Base-by-base conservation (phyloP, 2,329 filamentous ascomycete species). In the Ophiostoma piceae region DNA sequence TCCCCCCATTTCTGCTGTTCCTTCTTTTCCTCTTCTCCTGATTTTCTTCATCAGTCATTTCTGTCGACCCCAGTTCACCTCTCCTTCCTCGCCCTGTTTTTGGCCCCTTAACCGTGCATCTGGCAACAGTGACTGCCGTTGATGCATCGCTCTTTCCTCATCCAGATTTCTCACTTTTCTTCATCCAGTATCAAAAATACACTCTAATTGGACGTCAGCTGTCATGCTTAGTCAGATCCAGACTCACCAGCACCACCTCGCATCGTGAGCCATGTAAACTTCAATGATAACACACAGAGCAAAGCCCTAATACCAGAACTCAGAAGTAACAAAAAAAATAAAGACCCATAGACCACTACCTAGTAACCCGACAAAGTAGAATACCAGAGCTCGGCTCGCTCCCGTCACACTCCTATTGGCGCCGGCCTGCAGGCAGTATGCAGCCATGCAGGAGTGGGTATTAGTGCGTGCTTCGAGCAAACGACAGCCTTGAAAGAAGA, bases 341-440 rank as follows among this genome's bases (percentile, higher is more conserved):
- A 62, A 29, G 26, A 14, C n/a, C 26, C 29, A 9, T n/a, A 64
- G 4, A 35, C 12, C 26, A 64, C 32, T 35, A 2, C 3, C 29
- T 35, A 37, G 19, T 37, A 64, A 65, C 62, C 32, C 62, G 19
- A 19, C 62, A 65, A 37, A n/a, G 37, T 19, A 57, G 22, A 22
- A 57, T 14, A 5, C n/a, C 51, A 57, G 51, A 65, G 19, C 32
- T 22, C 62, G 62, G 62, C 62, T 65, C 35, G 62, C 62, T 65
- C 62, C 62, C 62, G 62, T 65, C 62, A 65, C 62, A 65, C 62
- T 39, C 62, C 62, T 65, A 65, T 65, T 65, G 62, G 62, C 62
- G 62, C 62, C 62, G 19, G 35, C 19, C 62, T 65, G 62, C 62
- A 65, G 37, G 39, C n/a, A 65, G 37, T 35, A 65, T 65, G 60